Evolutionary conservation across 768 basidiomycete species (phyloP), one percentile per base, ranked within the genome.

Genomic region (Leccinum broughii): DNA sequence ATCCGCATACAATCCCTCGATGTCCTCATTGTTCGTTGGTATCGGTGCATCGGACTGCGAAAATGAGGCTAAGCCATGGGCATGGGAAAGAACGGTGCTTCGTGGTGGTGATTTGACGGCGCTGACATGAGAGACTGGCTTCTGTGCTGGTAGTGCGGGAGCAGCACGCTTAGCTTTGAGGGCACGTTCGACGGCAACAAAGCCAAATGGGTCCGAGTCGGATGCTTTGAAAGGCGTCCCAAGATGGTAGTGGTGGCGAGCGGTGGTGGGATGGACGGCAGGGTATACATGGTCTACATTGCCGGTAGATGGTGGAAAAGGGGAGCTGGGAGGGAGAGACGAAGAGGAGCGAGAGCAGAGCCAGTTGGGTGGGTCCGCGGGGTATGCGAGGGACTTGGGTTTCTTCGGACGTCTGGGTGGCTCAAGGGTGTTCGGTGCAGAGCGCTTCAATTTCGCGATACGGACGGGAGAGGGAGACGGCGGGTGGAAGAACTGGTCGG

Each of bases 151-250:
- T 7, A 59, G 66, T 6, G 52, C 49, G 51, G 54, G 63, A 1
- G 54, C 55, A 5, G 68, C 63, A 6, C 82, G 81, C 46, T 78
- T 73, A 1, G 70, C 76, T 64, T 81, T 83, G 61, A 85, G 67
- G 53, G 78, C 81, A 54, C 75, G 77, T 67, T 86, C 84, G 1
- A 83, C 77, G 17, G 83, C 81, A 34, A 83, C 74, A 62, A 86
- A 85, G 0, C 84, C 85, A 60, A 86, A 86, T 0, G 83, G 84
- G 61, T 86, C 84, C 0, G 82, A 82, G 41, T 70, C 72, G 22
- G 70, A 72, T 7, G 66, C 54, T 4, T 51, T 70, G 48, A 66
- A 62, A 5, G 73, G 71, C 1, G 68, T 63, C 20, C 56, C 62
- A 6, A 71, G 59, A 10, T 57, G 20, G 24, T 74, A 70, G 35